phyloP scores from a whole-genome alignment of 2,329 filamentous ascomycete species.

The Aureobasidium lini region DNA sequence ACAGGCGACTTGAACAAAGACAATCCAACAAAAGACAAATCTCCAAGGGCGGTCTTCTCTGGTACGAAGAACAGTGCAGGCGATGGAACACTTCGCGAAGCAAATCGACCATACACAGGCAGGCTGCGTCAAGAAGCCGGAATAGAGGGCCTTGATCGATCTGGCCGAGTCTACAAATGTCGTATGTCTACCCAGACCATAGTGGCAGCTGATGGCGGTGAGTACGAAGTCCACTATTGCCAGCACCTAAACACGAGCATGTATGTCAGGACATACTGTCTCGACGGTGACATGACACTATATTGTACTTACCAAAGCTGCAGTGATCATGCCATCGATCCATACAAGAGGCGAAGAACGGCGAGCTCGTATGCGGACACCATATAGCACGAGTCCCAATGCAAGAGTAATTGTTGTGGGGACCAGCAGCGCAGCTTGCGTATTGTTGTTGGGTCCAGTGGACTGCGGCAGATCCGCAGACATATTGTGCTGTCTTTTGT shows the following conservation, averaged over 20 bases:
- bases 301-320: neutral
- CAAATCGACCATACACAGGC: neutral
- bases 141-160: neutral
- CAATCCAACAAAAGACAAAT: neutral
- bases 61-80: neutral
- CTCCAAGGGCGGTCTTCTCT: neutral
- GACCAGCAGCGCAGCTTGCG: neutral
- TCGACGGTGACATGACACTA: neutral
- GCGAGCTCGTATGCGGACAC: neutral
- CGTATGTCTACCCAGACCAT: constrained; percentile 6
- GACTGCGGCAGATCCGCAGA: neutral
- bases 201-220: constrained; percentile 4
- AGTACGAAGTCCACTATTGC: neutral
- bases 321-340: constrained; percentile 7
- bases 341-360: neutral
- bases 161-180: neutral
- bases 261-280: neutral
- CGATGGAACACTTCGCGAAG: constrained; percentile 2
- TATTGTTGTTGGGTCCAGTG: neutral
- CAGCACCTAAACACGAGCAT: neutral
- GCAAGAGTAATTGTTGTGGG: neutral
- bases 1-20: neutral
- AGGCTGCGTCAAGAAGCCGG: neutral
- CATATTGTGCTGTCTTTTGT: neutral
- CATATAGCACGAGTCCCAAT: neutral